Base-by-base conservation (phyloP, 164 flowering plant species). In the Chimonanthus praecox region DNA sequence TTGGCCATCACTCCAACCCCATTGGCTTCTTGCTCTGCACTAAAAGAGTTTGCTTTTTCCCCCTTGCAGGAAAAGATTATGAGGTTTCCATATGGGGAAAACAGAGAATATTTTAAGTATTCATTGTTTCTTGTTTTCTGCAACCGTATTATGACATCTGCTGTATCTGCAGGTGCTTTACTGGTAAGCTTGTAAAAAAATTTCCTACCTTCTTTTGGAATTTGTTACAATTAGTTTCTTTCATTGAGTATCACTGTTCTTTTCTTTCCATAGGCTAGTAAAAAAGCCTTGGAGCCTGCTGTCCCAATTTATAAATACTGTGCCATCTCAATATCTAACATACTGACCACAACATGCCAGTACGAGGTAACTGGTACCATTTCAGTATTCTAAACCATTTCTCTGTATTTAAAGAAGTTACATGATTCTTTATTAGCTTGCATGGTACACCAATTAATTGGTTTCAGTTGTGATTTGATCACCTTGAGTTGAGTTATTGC, bases 121-220 rank as follows among this genome's bases (percentile, higher is more conserved):
- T 96, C 99, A 0, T 74, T 96, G 63, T 96, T 96, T 88, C 92
- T 94, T 73, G 99, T 96, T 74, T 94, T 92, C 80, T 96, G 99
- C 90, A 96, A 94, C 76, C 95, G 98, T 47, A 82, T 94, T 49
- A 80, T 87, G 1, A 94, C 99, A 15, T 93, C 95, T 46, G 94
- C 97, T 63, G 88, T 90, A 33, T 94, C 99, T 75, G 98, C 98
- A 33, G 88, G 71, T 49, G 77, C 83, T 77, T 80, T 95, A 74
- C 65, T 95, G 87, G 98, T 95, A 79, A 83, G 74, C 67, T 76
- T 45, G 11, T 64, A 45, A 44, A 48, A 44, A 3, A 48, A n/a
- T 60, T 33, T 44, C 21, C 64, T 68, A 62, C 7, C 10, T 44
- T 11, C 18, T 51, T 54, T 2, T 49, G 44, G 70, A 64, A 74